Conservation (phyloP, 306 rosid species). For the Ceratonia siliqua region DNA sequence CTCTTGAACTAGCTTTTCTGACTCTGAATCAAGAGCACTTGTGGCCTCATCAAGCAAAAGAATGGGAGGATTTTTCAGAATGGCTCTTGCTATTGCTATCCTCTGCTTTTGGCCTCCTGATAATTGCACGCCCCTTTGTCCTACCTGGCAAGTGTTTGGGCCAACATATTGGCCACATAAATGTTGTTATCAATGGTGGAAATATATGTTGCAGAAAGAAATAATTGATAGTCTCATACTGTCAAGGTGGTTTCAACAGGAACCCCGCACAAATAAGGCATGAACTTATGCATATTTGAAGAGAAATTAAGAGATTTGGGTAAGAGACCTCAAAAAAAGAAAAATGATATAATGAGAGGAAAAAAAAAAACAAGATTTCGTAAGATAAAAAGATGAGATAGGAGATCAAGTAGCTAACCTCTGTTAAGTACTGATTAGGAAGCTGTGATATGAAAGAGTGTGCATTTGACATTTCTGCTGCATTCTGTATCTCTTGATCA, state of each 20-base stretch:
- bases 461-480: conserved; percentile 80
- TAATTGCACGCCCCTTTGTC: conserved; percentile 82
- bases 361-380: not conserved
- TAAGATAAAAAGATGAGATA: not conserved
- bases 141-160: conserved; percentile 51
- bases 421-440: conserved; percentile 74
- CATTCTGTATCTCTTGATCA: conserved; percentile 63
- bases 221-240: not conserved
- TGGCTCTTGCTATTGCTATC: conserved; percentile 87
- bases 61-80: conserved; percentile 78
- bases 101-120: conserved; percentile 96
- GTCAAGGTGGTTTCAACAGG: not conserved
- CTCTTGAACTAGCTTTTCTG: conserved; percentile 81
- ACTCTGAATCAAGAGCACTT: conserved; percentile 88
- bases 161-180: not conserved
- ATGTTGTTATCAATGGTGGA: conserved; percentile 11
- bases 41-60: conserved; percentile 92
- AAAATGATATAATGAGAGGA: not conserved
- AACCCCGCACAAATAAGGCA: not conserved
- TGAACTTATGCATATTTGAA: not conserved
- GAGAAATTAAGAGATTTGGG: not conserved
- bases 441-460: conserved; percentile 73
- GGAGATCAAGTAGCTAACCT: conserved; percentile 51
- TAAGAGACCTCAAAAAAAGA: not conserved
- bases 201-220: conserved; percentile 37